A percentile compares a stretch with the other conserved stretches of the same genome.
Evolutionary conservation across 2,329 filamentous ascomycete genomes (phyloP).

Genomic region (Triangularia verruculosa): DNA sequence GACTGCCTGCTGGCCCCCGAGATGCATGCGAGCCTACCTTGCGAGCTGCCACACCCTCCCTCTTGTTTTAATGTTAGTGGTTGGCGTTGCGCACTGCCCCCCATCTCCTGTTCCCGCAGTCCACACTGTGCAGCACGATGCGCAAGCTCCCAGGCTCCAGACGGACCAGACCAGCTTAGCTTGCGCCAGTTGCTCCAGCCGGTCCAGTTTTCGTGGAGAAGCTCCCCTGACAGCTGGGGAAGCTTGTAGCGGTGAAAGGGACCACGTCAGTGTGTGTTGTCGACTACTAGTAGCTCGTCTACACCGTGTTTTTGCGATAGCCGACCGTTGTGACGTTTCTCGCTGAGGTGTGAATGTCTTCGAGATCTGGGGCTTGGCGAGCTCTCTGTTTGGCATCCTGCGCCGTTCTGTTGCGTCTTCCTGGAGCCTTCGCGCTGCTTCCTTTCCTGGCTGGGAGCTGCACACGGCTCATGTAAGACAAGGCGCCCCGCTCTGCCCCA

Average conservation of each 20-base stretch:
- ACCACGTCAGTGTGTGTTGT: not conserved
- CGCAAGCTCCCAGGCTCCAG: not conserved
- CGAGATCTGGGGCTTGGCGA: not conserved
- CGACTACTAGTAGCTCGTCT: not conserved
- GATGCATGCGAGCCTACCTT: not conserved
- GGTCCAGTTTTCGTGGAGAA: not conserved
- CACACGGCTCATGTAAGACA: conserved; percentile 16
- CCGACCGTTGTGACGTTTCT: not conserved
- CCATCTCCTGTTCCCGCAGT: not conserved
- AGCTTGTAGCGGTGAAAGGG: not conserved
- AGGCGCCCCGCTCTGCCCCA: conserved; percentile 14
- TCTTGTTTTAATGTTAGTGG: too few relatives aligned
- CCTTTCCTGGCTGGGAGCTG: conserved; percentile 10
- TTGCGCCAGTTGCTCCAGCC: not conserved
- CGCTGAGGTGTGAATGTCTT: not conserved
- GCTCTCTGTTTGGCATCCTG: conserved; percentile 8
- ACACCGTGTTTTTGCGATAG: not conserved
- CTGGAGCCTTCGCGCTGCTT: conserved; percentile 5
- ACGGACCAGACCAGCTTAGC: not conserved
- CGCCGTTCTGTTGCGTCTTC: conserved; percentile 10
- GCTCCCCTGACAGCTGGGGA: not conserved
- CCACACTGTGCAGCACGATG: conserved; percentile 4
- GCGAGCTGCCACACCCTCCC: not conserved
- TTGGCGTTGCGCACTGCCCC: not conserved
- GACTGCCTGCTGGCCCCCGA: conserved; percentile 3